Evolutionary conservation across 208 protist genomes (phyloP).

Genomic region (Strigomonas culicis): DNA sequence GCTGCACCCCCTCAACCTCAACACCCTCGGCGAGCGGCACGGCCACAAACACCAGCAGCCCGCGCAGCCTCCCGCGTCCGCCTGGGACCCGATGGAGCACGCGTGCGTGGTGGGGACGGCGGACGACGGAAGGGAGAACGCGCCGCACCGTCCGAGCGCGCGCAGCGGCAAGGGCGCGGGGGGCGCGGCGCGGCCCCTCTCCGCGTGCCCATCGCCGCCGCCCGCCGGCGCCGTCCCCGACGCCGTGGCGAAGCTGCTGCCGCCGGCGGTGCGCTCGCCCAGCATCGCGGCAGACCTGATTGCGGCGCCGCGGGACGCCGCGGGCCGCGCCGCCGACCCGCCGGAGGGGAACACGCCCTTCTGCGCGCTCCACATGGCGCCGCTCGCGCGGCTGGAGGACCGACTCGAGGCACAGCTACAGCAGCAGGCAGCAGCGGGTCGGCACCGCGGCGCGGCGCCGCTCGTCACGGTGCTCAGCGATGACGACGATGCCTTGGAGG

Average conservation of each 20-base stretch:
- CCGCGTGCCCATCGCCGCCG: background rate
- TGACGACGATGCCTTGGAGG: background rate
- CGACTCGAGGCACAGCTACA: background rate
- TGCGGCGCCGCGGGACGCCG: background rate
- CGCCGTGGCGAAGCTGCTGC: slow-evolving; percentile 15
- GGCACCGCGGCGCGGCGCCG: too few relatives aligned
- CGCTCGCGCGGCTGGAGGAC: slow-evolving; percentile 7
- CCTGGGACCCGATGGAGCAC: too few relatives aligned
- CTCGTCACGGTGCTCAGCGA: background rate
- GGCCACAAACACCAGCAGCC: too few relatives aligned
- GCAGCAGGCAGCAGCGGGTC: too few relatives aligned
- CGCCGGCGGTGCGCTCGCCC: slow-evolving; percentile 18
- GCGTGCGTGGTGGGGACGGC: too few relatives aligned
- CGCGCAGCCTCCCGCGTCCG: background rate
- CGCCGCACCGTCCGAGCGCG: too few relatives aligned
- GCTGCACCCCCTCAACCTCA: background rate
- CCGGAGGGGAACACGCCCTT: background rate
- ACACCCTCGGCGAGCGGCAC: background rate
- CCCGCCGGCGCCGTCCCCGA: background rate
- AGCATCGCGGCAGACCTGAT: slow-evolving; percentile 16
- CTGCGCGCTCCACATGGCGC: slow-evolving; percentile 18
- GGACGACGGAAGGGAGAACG: too few relatives aligned
- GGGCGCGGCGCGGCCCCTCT: background rate
- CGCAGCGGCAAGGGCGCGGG: too few relatives aligned
- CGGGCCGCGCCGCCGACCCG: background rate